phyloP scores from a whole-genome alignment of 768 basidiomycete species.

The Rhodosporidiobolus odoratus region DNA sequence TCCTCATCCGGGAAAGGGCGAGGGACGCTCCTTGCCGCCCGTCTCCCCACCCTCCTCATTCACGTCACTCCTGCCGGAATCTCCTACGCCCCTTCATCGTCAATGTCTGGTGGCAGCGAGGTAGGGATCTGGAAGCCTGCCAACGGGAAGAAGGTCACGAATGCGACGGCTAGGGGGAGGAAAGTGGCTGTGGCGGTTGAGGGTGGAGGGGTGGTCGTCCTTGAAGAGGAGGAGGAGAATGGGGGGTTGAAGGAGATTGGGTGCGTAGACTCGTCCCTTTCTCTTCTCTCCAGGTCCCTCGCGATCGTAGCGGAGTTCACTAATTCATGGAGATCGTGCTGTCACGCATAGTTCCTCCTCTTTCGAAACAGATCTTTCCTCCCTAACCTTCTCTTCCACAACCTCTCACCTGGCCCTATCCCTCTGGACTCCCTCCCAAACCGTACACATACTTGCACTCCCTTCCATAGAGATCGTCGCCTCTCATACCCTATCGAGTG shows the following conservation, averaged over 20 bases:
- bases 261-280: background rate
- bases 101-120: constrained; percentile 45
- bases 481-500: constrained; percentile 47
- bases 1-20: constrained; percentile 44
- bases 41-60: constrained; percentile 59
- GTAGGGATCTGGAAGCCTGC: constrained; percentile 15
- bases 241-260: background rate
- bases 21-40: constrained; percentile 63
- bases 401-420: constrained; percentile 58
- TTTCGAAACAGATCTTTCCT: constrained; percentile 58
- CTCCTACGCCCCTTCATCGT: constrained; percentile 59
- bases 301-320: no score
- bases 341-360: background rate
- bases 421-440: constrained; percentile 64
- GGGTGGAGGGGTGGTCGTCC: constrained; percentile 50
- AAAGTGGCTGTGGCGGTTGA: constrained; percentile 31
- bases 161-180: constrained; percentile 22
- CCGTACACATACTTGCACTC: constrained; percentile 57
- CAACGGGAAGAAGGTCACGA: constrained; percentile 30
- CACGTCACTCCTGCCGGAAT: constrained; percentile 66
- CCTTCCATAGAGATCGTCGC: constrained; percentile 37
- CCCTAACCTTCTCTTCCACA: constrained; percentile 59
- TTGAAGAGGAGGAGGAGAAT: constrained; percentile 54
- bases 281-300: no score
- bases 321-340: no score